Percentiles rank a stretch among this genome's conserved stretches.
Evolutionary conservation across 331 rosid genomes (phyloP).

Genomic region (Pyracantha coccinea): DNA sequence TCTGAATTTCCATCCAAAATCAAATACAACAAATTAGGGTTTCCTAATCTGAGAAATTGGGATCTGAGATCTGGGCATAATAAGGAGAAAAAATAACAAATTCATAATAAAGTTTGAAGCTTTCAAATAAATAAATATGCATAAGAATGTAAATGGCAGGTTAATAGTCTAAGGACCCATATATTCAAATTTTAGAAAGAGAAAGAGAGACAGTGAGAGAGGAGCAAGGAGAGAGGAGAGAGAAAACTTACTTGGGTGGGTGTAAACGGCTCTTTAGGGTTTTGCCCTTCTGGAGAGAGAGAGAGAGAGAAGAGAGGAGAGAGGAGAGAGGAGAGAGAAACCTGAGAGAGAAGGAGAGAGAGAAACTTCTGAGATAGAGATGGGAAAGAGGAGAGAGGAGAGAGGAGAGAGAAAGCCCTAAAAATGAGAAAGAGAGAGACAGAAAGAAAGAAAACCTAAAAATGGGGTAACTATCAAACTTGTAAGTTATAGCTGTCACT

Average conservation of each 20-base stretch:
- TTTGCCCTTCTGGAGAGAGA: slow-evolving; percentile 43
- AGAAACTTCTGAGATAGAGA: slow-evolving; percentile 11
- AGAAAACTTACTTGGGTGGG: slow-evolving; percentile 41
- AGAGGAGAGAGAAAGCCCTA: slow-evolving; percentile 50
- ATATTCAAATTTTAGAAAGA: slow-evolving; percentile 41
- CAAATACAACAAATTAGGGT: slow-evolving; percentile 9
- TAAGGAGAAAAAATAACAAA: slow-evolving; percentile 18
- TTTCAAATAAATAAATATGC: slow-evolving; percentile 15
- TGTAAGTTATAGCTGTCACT: slow-evolving; percentile 19
- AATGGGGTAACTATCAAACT: slow-evolving; percentile 26
- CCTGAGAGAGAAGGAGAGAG: slow-evolving; percentile 22
- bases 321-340: slow-evolving; percentile 28
- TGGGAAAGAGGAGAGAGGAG: slow-evolving; percentile 44
- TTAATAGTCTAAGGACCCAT: slow-evolving; percentile 67
- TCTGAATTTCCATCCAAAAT: slow-evolving; percentile 23
- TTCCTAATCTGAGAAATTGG: slow-evolving; percentile 13
- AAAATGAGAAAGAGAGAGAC: slow-evolving; percentile 22
- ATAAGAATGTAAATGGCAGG: slow-evolving; percentile 35
- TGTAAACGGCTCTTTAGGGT: slow-evolving; percentile 45
- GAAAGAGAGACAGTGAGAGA: slow-evolving; percentile 20
- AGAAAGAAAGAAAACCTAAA: slow-evolving; percentile 16
- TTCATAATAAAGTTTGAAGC: slow-evolving; percentile 6
- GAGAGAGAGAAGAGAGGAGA: slow-evolving; percentile 22
- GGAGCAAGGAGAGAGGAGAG: slow-evolving; percentile 24
- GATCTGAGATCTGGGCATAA: slow-evolving; percentile 33